A percentile compares a stretch with the other conserved stretches of the same genome.
phyloP scores from a whole-genome alignment of 106 monocot genomes.

The Alisma plantagoaquatica region DNA sequence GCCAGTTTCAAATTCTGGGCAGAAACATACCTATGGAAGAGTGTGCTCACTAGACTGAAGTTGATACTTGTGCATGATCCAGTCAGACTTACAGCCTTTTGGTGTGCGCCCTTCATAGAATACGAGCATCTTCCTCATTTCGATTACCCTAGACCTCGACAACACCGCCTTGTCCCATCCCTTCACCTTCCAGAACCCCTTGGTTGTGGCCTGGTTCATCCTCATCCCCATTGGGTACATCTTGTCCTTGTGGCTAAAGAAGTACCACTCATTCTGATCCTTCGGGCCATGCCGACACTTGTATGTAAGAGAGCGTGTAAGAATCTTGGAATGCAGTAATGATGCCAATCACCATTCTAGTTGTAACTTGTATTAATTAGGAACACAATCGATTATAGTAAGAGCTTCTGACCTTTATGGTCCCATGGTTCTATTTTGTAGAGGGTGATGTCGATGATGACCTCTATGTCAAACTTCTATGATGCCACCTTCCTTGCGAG shows the following conservation, averaged over 20 bases:
- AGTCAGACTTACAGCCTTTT: conserved; percentile 65
- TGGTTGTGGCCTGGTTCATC: conserved; percentile 66
- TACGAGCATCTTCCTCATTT: conserved; percentile 89
- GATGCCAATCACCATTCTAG: too few relatives aligned
- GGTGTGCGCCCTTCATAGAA: conserved; percentile 84
- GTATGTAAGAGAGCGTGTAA: too few relatives aligned
- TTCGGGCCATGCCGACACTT: conserved; percentile 64
- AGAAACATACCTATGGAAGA: conserved; percentile 59
- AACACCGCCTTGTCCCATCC: conserved; percentile 82
- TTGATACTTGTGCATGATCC: conserved; percentile 91
- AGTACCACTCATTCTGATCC: conserved; percentile 85
- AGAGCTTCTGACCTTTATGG: conserved; percentile 69
- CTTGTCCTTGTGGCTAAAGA: conserved; percentile 84
- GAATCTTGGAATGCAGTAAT: too few relatives aligned
- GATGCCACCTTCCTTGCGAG: conserved; percentile 69
- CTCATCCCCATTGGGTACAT: conserved; percentile 81
- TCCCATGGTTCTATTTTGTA: conserved; percentile 96
- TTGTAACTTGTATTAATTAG: too few relatives aligned
- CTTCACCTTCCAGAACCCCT: conserved; percentile 90
- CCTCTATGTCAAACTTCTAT: conserved; percentile 66
- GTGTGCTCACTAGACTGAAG: conserved; percentile 49
- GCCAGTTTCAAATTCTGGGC: too few relatives aligned
- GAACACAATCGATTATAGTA: too few relatives aligned
- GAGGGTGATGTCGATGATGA: conserved; percentile 76
- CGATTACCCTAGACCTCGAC: conserved; percentile 59